A percentile compares a stretch with the other conserved stretches of the same genome.
Conservation (phyloP, 371 early-diverging fungal species). For the Saksenaea vasiformis region DNA sequence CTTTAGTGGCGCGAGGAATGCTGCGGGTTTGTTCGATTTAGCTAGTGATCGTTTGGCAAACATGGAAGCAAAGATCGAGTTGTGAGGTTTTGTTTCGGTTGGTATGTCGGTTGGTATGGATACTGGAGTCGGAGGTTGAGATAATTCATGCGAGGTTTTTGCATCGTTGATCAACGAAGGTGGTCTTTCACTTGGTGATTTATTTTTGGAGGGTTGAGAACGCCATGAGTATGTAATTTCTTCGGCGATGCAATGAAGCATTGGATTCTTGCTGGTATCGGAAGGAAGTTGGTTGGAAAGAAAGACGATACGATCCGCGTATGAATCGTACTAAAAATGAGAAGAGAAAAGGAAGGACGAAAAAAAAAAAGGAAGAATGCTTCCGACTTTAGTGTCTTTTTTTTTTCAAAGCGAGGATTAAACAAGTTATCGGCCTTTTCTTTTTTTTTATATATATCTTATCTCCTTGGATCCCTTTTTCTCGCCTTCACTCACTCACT, state of each 20-base stretch:
- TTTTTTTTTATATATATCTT: neutral
- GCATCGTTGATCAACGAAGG: constrained; percentile 11
- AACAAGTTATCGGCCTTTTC: neutral
- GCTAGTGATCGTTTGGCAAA: constrained; percentile 17
- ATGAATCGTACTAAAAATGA: constrained; percentile 16
- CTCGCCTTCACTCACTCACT: neutral
- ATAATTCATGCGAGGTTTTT: constrained; percentile 4
- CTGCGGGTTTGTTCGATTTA: constrained; percentile 2
- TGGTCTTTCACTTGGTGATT: constrained; percentile 5
- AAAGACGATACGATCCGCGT: constrained; percentile 15
- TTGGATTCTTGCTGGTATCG: constrained; percentile 9
- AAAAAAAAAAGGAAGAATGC: constrained; percentile 5
- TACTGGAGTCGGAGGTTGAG: constrained; percentile 10
- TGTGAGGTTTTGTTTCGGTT: constrained; percentile 9
- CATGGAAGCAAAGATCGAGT: constrained; percentile 21
- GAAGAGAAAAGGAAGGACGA: constrained; percentile 1
- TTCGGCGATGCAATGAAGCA: constrained; percentile 21
- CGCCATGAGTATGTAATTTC: constrained; percentile 15
- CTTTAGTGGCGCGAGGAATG: constrained; percentile 6
- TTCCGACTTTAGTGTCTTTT: constrained; percentile 6
- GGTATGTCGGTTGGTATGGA: constrained; percentile 3
- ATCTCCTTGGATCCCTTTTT: neutral
- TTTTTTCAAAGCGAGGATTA: neutral
- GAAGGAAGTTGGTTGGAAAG: constrained; percentile 3
- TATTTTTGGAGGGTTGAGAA: constrained; percentile 1